Conservation (phyloP, 1,284 basidiomycete species). For the Rugosomyces carneus region DNA sequence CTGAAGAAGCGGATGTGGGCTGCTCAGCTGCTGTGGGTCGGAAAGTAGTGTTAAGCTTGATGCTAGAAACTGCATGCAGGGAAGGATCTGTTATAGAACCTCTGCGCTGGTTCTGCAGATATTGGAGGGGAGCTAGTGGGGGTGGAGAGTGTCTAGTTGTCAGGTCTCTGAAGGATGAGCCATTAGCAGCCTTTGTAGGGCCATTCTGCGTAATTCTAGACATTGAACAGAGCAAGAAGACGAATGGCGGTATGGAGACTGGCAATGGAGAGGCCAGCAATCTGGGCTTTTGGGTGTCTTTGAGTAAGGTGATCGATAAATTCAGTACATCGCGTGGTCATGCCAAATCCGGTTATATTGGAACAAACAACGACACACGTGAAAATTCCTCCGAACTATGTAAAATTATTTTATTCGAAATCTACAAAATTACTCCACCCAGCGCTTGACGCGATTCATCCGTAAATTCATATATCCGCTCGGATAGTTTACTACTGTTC, state of each 20-base stretch:
- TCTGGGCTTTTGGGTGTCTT: slow-evolving; percentile 10
- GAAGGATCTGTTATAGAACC: slow-evolving; percentile 78
- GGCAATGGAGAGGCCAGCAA: slow-evolving; percentile 10
- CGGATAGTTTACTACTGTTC: slow-evolving; percentile 41
- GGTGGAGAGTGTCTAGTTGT: slow-evolving; percentile 28
- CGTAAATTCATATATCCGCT: slow-evolving; percentile 14
- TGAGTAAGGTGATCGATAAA: slow-evolving; percentile 17
- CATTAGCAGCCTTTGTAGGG: slow-evolving; percentile 11
- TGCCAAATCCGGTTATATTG: slow-evolving; percentile 36
- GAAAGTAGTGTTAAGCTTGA: slow-evolving; percentile 28
- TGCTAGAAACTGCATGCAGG: slow-evolving; percentile 48
- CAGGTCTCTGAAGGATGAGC: slow-evolving; percentile 17
- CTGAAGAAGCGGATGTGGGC: slow-evolving; percentile 22
- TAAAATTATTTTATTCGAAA: slow-evolving; percentile 11
- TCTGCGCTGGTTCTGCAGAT: slow-evolving; percentile 68
- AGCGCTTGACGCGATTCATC: slow-evolving; percentile 11
- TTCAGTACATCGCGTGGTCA: slow-evolving; percentile 18
- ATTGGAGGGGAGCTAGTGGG: slow-evolving; percentile 64
- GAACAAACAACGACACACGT: slow-evolving; percentile 27
- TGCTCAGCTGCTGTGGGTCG: slow-evolving; percentile 24
- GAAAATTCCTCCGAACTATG: slow-evolving; percentile 18
- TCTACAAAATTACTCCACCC: slow-evolving; percentile 9
- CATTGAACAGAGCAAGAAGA: slow-evolving; percentile 3
- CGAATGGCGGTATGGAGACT: not conserved
- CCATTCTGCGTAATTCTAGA: slow-evolving; percentile 10